Conservation (phyloP, 331 rosid genomes). For the Spiraea crenata region DNA sequence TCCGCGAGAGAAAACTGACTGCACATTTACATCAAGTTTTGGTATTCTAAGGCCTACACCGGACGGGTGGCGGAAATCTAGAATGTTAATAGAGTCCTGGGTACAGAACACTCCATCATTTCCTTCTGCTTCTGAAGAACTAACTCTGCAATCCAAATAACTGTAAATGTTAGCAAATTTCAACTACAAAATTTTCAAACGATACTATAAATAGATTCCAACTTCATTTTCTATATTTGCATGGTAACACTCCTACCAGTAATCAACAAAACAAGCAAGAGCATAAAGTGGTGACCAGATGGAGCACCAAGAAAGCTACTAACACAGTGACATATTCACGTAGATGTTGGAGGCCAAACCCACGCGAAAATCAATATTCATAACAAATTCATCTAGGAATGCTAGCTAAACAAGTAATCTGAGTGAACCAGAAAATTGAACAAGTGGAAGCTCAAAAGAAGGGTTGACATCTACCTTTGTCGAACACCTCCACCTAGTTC, state of each 20-base stretch:
- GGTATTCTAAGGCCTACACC: constrained; percentile 78
- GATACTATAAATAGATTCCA: background rate
- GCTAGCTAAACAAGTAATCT: background rate
- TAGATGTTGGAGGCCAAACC: background rate
- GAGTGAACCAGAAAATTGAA: constrained; percentile 4
- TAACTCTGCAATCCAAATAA: constrained; percentile 51
- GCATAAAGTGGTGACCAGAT: background rate
- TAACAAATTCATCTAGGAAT: background rate
- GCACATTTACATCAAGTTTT: constrained; percentile 47
- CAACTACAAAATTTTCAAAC: background rate
- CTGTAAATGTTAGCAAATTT: background rate
- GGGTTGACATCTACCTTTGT: constrained; percentile 53
- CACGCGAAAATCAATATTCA: background rate
- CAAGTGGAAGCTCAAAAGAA: constrained; percentile 6
- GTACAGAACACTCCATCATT: constrained; percentile 95
- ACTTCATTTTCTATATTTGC: background rate
- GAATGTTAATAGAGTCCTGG: constrained; percentile 58
- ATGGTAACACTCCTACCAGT: background rate
- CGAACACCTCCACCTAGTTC: constrained; percentile 95
- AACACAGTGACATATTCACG: background rate
- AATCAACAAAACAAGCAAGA: background rate
- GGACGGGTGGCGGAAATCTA: constrained; percentile 83
- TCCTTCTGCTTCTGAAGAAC: constrained; percentile 94
- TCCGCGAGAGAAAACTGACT: constrained; percentile 78
- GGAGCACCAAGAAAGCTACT: background rate